phyloP scores from a whole-genome alignment of 1,284 basidiomycete species.

The Trichosporon faecale region DNA sequence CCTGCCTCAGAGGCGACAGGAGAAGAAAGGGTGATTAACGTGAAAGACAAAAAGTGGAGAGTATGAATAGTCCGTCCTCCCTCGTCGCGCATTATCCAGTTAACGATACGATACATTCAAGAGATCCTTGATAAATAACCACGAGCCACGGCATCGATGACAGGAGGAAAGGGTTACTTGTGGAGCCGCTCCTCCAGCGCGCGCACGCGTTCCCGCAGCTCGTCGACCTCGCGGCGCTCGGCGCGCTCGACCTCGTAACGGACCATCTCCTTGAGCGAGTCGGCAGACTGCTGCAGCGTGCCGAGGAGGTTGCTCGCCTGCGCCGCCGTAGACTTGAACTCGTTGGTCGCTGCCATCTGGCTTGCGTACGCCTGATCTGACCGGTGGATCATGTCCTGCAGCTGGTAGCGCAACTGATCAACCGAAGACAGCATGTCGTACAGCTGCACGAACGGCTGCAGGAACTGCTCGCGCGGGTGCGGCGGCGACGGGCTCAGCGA shows the following conservation, averaged over 20 bases:
- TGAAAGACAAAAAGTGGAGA: too few relatives aligned
- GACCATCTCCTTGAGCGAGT: conserved; percentile 49
- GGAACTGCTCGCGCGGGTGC: conserved; percentile 31
- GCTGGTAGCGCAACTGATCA: conserved; percentile 33
- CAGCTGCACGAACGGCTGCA: conserved; percentile 36
- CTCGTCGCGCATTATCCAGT: background rate
- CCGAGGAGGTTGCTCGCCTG: conserved; percentile 36
- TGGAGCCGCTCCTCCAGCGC: conserved; percentile 23
- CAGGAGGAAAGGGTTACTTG: background rate
- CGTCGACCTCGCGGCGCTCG: conserved; percentile 27
- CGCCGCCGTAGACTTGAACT: conserved; percentile 43
- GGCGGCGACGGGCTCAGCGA: conserved; percentile 27
- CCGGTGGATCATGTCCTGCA: conserved; percentile 39
- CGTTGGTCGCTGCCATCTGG: conserved; percentile 34
- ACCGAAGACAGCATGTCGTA: conserved; percentile 41
- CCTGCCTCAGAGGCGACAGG: background rate
- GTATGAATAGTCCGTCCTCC: background rate
- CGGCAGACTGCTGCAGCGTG: conserved; percentile 41
- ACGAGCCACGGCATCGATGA: background rate
- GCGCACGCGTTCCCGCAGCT: conserved; percentile 24
- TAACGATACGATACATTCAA: conserved; percentile 9
- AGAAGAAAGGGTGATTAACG: background rate
- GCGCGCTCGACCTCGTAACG: conserved; percentile 43
- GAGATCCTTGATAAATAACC: background rate
- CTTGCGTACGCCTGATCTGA: conserved; percentile 32